A percentile compares a stretch with the other conserved stretches of the same genome.
phyloP scores from a whole-genome alignment of 2,329 filamentous ascomycete genomes.

The Pyricularia grisea region DNA sequence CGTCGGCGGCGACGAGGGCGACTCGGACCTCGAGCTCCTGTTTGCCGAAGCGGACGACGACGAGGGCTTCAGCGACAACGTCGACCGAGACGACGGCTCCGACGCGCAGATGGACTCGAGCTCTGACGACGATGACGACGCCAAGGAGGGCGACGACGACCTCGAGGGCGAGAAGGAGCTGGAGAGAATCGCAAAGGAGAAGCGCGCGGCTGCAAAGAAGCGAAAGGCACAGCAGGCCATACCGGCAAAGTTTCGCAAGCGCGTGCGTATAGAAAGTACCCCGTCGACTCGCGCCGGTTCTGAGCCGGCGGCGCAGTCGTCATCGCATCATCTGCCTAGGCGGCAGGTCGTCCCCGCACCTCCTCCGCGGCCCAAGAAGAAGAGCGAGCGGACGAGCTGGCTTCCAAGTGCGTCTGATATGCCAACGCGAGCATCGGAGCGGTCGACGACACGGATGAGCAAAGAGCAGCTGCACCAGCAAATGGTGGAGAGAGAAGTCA shows the following conservation, averaged over 20 bases:
- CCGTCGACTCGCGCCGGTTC: not conserved
- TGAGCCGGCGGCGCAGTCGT: slow-evolving; percentile 27
- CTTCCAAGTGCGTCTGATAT: slow-evolving; percentile 43
- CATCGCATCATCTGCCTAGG: slow-evolving; percentile 16
- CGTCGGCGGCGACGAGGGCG: slow-evolving; percentile 18
- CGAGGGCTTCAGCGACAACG: slow-evolving; percentile 62
- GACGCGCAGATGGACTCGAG: slow-evolving; percentile 84
- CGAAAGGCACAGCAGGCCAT: slow-evolving; percentile 65
- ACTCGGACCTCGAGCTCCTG: slow-evolving; percentile 61
- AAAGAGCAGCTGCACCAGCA: slow-evolving; percentile 59
- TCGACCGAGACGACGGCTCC: slow-evolving; percentile 52
- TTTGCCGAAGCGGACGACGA: slow-evolving; percentile 66
- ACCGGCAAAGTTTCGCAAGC: slow-evolving; percentile 62
- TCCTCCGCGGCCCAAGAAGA: slow-evolving; percentile 45
- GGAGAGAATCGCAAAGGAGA: slow-evolving; percentile 63
- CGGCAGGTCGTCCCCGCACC: slow-evolving; percentile 23
- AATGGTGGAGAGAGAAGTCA: slow-evolving; percentile 62
- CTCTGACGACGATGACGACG: slow-evolving; percentile 71
- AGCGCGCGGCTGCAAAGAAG: slow-evolving; percentile 58
- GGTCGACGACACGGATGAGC: slow-evolving; percentile 47
- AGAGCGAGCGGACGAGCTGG: slow-evolving; percentile 51
- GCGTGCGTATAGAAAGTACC: slow-evolving; percentile 55
- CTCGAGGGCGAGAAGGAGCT: slow-evolving; percentile 82
- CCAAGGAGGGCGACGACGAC: slow-evolving; percentile 46
- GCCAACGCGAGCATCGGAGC: slow-evolving; percentile 48